Percentiles rank a stretch among this genome's conserved stretches.
Conservation (phyloP, 2,329 filamentous ascomycete genomes). For the Bipolaris cookei region DNA sequence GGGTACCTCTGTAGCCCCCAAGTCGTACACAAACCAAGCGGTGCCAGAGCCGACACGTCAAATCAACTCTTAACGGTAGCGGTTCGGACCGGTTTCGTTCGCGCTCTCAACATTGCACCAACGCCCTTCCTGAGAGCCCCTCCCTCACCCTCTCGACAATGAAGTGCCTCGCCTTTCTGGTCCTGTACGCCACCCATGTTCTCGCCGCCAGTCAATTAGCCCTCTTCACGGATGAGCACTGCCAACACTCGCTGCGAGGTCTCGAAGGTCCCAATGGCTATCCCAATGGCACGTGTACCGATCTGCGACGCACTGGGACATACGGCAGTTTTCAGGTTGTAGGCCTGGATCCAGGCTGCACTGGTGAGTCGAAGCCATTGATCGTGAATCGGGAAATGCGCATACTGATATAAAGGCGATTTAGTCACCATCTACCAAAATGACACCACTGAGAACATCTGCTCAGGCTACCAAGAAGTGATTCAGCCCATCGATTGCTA, state of each 20-base stretch:
- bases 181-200: background rate
- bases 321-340: constrained; percentile 34
- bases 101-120: constrained; percentile 1
- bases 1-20: background rate
- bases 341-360: constrained; percentile 33
- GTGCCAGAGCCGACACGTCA: background rate
- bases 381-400: background rate
- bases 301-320: constrained; percentile 16
- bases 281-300: constrained; percentile 25
- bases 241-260: constrained; percentile 16
- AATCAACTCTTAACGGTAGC: constrained; percentile 6
- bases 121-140: background rate
- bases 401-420: background rate
- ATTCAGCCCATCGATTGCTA: constrained; percentile 12
- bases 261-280: constrained; percentile 26
- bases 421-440: constrained; percentile 13
- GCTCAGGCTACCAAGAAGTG: constrained; percentile 11
- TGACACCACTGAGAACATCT: constrained; percentile 7
- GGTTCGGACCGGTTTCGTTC: constrained; percentile 1
- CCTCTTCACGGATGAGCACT: constrained; percentile 18
- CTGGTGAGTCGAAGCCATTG: constrained; percentile 18
- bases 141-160: background rate
- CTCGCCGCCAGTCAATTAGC: constrained; percentile 15
- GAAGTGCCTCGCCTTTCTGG: background rate
- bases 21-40: background rate